These are phyloP conservation scores for Geranium incanum DNA, from an alignment of 441 rosid genomes.

Conservation along the genomic window DNA sequence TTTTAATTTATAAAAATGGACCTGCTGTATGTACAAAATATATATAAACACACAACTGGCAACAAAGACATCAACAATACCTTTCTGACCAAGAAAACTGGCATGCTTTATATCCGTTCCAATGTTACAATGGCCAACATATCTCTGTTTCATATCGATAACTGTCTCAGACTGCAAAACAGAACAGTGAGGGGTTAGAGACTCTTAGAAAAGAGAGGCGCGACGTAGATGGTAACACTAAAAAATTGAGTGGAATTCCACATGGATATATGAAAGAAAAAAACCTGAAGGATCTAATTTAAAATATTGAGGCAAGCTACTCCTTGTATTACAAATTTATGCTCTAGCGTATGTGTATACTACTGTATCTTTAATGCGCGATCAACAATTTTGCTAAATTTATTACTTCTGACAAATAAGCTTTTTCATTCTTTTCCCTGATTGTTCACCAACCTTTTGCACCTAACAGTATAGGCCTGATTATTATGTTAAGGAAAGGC, in stretches of 20 bases:
- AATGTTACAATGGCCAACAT: constrained; percentile 76
- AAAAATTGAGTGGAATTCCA: neutral
- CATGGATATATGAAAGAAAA: neutral
- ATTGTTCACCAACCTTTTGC: neutral
- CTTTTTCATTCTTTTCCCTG: neutral
- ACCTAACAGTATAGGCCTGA: neutral
- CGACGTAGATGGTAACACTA: neutral
- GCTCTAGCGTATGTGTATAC: neutral
- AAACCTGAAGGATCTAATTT: neutral
- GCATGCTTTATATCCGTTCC: constrained; percentile 98
- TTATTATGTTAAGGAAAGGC: neutral
- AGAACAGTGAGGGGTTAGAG: constrained; percentile 15
- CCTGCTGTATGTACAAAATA: neutral
- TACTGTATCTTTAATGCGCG: neutral
- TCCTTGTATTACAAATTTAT: neutral
- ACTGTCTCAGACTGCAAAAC: constrained; percentile 64
- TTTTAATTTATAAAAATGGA: neutral
- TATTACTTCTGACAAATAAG: constrained; percentile 2
- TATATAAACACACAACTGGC: neutral
- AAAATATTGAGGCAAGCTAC: neutral
- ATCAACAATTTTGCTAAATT: neutral
- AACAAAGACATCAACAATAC: constrained; percentile 26
- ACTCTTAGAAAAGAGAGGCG: neutral
- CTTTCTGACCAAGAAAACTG: constrained; percentile 92
- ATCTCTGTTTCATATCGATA: constrained; percentile 86